Base-by-base conservation (phyloP, 2,329 filamentous ascomycete species). In the Orbilia quercus region DNA sequence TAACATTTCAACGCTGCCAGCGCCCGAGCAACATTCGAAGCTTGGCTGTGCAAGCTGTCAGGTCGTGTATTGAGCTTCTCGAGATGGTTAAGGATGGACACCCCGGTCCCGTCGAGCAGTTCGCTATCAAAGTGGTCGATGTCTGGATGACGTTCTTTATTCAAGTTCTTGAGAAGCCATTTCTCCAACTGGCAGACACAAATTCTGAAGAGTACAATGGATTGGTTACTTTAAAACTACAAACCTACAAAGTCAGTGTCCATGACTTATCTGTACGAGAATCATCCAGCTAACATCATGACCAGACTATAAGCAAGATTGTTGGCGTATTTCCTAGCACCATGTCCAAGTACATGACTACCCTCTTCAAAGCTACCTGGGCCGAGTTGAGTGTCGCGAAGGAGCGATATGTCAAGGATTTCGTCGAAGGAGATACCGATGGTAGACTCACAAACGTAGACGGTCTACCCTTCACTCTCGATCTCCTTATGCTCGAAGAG, bases 21-120 rank as follows among this genome's bases (percentile, higher is more conserved):
- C 76, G 75, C 62, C 72, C 75, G 25, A 76, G 65, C 7, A 87
- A 88, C 71, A 84, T 96, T 69, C 87, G 95, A 74, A 92, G 92
- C 28, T 84, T 98, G 76, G 91, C 95, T 40, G 90, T 98, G 44
- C 91, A 90, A 42, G 91, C 97, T 67, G 96, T 98, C 84, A 87
- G 92, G 66, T 88, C 88, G 53, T 96, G 92, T 81, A 96, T 99
- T 80, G 92, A 98, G 80, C 91, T 95, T 65, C 87, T 99, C 82
- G 92, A 98, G 82, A 96, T 97, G 87, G 91, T 98, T 76, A 90
- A 96, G 84, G 93, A 96, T 76, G 91, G 96, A 77, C 91, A 98
- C 81, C 91, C 91, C 78, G 85, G 86, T 67, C 91, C 91, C 63
- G 92, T 98, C 74, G 95, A 91, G 81, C 85, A 85, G 0, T 99